phyloP scores from a whole-genome alignment of 2,329 filamentous ascomycete genomes.

The Harringtonia lauricola region DNA sequence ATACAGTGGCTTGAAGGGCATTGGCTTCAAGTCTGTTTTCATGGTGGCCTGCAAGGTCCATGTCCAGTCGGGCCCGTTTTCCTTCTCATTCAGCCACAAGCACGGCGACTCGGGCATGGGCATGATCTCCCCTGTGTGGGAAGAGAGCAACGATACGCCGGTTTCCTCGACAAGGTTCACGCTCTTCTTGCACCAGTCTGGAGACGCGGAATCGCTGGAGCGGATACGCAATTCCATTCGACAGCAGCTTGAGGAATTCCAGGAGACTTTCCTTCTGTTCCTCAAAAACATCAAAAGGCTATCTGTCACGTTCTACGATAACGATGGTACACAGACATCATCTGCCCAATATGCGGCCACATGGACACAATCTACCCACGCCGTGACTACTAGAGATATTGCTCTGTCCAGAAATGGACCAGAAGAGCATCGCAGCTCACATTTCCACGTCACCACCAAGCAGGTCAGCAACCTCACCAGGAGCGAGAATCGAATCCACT shows the following conservation, averaged over 20 bases:
- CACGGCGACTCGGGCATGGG: conserved; percentile 33
- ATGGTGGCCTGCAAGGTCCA: conserved; percentile 31
- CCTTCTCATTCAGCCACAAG: conserved; percentile 30
- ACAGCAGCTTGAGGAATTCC: conserved; percentile 24
- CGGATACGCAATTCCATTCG: conserved; percentile 16
- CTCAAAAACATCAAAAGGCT: conserved; percentile 26
- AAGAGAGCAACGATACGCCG: conserved; percentile 12
- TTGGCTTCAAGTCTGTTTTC: conserved; percentile 41
- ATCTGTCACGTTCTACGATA: conserved; percentile 18
- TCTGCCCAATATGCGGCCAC: conserved; percentile 8
- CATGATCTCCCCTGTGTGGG: conserved; percentile 37
- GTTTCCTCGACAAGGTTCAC: neutral
- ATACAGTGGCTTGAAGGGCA: conserved; percentile 39
- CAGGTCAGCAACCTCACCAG: conserved; percentile 17
- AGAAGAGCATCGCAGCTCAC: too few relatives aligned
- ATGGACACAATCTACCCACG: conserved; percentile 6
- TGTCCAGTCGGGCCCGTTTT: conserved; percentile 31
- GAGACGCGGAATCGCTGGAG: conserved; percentile 8
- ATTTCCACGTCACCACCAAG: conserved; percentile 20
- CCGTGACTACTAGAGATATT: too few relatives aligned
- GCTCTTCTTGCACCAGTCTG: conserved; percentile 22
- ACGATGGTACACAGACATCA: conserved; percentile 1
- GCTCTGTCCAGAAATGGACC: too few relatives aligned
- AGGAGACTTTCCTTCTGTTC: conserved; percentile 29
- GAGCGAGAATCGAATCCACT: conserved; percentile 24